Base-by-base conservation (phyloP, 768 basidiomycete genomes). In the Amanita jacksonii region DNA sequence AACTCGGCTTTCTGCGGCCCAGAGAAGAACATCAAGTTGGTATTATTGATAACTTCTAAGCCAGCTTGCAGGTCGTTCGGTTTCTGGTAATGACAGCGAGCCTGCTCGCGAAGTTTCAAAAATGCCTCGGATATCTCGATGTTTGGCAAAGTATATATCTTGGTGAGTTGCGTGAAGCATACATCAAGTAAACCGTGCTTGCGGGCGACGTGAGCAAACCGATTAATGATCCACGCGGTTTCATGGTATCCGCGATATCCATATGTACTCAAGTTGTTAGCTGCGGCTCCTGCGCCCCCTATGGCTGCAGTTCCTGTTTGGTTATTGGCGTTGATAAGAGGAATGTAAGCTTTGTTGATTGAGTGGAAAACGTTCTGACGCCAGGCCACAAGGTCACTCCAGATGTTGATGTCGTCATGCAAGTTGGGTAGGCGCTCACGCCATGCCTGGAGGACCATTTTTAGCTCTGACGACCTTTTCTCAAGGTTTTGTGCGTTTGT, bases 91-190 rank as follows among this genome's bases (percentile, higher is more conserved):
- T 96, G 92, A 54, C 94, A 97, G 27, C 93, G 84, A 5, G 96
- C 96, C 63, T 99, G 96, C 61, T 99, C 96, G 38, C 96, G 81
- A 23, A 99, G 77, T 62, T 99, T 99, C 46, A 99, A 70, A 72
- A 99, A 99, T 1, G 96, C 96, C 60, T 99, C 96, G 2, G 96
- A 94, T 49, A 99, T 99, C 65, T 99, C 96, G 62, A 99, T 99
- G 59, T 99, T 99, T 16, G 96, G 96, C 15, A 99, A 70, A 0
- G 91, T 93, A 63, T 99, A 99, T 51, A 99, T 99, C 66, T 92
- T 97, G 61, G 85, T 92, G 55, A 99, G 72, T 1, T 87, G 86
- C 4, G 76, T 87, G 65, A 89, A 90, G 68, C 96, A 98, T 31
- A 96, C 96, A 38, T 99, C 96, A 35, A 93, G 73, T 5, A 99